Percentiles rank a stretch among this genome's conserved stretches.
These are phyloP conservation scores for Earliella scabrosa DNA, from an alignment of 1,284 basidiomycete genomes.

Conservation along the genomic window DNA sequence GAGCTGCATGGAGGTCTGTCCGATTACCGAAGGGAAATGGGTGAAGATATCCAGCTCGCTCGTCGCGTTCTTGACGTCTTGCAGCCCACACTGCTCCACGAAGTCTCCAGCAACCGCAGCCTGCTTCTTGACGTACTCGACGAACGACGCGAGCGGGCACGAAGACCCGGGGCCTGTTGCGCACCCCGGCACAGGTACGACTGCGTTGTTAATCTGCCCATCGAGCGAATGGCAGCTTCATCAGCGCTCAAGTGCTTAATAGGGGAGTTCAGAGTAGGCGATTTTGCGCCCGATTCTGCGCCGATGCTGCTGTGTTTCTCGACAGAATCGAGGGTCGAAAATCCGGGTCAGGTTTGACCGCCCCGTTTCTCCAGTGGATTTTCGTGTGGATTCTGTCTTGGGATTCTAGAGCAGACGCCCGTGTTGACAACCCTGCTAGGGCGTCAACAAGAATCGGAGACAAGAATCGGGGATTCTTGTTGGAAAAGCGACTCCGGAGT, in stretches of 20 bases:
- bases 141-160: slow-evolving; percentile 41
- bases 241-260: background rate
- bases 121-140: slow-evolving; percentile 33
- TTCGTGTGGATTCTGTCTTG: too few species aligned
- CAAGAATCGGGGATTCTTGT: too few species aligned
- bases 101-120: slow-evolving; percentile 40
- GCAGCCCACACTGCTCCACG: slow-evolving; percentile 40
- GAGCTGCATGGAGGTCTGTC: slow-evolving; percentile 16
- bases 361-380: too few species aligned
- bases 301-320: too few species aligned
- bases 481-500: too few species aligned
- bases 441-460: too few species aligned
- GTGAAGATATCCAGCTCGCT: slow-evolving; percentile 30
- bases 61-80: slow-evolving; percentile 36
- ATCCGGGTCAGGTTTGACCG: too few species aligned
- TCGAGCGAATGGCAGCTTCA: background rate
- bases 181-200: slow-evolving; percentile 43
- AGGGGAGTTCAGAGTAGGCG: too few species aligned
- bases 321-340: too few species aligned
- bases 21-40: slow-evolving; percentile 20
- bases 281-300: too few species aligned
- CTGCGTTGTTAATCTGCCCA: slow-evolving; percentile 42
- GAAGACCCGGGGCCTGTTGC: slow-evolving; percentile 41
- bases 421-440: too few species aligned
- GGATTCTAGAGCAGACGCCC: too few species aligned